Evolutionary conservation across 352 stramenopile genomes (phyloP), one percentile per base, ranked within the genome.

Genomic region (Phytophthora ohioensis): DNA sequence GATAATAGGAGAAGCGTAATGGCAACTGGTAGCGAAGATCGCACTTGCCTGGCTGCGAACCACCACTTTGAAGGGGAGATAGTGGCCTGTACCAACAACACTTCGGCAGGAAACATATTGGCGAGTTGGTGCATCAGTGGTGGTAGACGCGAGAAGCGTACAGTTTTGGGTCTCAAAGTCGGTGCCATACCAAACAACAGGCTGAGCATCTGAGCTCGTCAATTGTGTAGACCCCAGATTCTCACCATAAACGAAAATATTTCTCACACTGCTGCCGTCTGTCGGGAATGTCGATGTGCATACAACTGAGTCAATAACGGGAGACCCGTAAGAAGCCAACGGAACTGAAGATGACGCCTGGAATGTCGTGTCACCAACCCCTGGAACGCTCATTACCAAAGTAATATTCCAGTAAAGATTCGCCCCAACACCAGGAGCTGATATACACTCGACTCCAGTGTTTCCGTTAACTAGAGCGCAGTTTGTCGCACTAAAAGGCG

Each of bases 401-500:
- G 72, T 79, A 17, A 91, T 49, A 46, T 75, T 77, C 77, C 81
- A 89, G 54, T 84, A 89, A 5, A 91, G 48, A 63, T 70, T 75
- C 0, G 43, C 52, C 0, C 80, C 83, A 48, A 84, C 55, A 27
- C 81, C 81, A 45, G 80, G 62, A 17, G 63, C 69, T 21, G 83
- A 74, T 2, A 60, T 65, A 41, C 83, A 91, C n/a, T 79, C 63
- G 17, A 89, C 69, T 5, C 45, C 79, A 7, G 54, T 76, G 39
- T 91, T 91, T 13, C 83, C 83, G 12, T 69, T 73, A 47, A 82
- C 69, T 15, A 91, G 48, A 2, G 35, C 69, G 38, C 81, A 91
- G 13, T 81, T 72, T 17, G 59, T 79, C 21, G 81, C 81, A 3
- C 63, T 42, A 38, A 82, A 89, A 15, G 58, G 74, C 2, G 62